phyloP scores from a whole-genome alignment of 345 rosid species.

The Murraya paniculata region DNA sequence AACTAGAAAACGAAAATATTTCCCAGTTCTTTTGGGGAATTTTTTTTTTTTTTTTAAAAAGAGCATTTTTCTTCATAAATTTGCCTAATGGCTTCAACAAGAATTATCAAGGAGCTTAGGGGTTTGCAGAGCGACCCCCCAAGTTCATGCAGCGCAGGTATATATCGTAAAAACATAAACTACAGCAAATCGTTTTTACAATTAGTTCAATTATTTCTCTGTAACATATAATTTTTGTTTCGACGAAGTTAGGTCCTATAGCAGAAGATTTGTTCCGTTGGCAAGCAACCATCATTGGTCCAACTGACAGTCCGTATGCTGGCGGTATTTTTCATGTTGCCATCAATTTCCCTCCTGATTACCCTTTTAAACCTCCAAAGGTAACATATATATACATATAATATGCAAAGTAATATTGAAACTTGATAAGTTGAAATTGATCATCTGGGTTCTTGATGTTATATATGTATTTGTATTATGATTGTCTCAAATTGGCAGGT shows the following conservation, averaged over 20 bases:
- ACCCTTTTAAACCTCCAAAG: constrained; percentile 40
- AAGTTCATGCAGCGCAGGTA: constrained; percentile 33
- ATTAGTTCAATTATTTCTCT: background rate
- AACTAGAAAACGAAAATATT: no score
- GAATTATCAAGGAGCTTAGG: constrained; percentile 31
- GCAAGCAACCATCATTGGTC: constrained; percentile 30
- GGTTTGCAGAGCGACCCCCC: constrained; percentile 32
- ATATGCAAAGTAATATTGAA: background rate
- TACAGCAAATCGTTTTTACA: background rate
- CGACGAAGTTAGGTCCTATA: constrained; percentile 13
- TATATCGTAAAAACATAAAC: background rate
- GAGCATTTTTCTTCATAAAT: background rate
- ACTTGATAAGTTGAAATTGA: no score
- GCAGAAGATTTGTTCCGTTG: constrained; percentile 31
- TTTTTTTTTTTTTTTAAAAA: no score
- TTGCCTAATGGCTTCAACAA: constrained; percentile 26
- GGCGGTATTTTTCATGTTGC: constrained; percentile 28
- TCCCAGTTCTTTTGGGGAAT: no score
- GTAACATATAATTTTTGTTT: background rate
- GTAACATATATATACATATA: background rate
- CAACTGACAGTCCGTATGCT: constrained; percentile 23
- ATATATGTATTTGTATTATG: no score
- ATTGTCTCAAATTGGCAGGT: constrained; percentile 12
- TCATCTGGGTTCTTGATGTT: no score
- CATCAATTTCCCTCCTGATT: constrained; percentile 28